These are phyloP conservation scores for Pulveroboletus frians DNA, from an alignment of 768 basidiomycete species.

Conservation along the genomic window DNA sequence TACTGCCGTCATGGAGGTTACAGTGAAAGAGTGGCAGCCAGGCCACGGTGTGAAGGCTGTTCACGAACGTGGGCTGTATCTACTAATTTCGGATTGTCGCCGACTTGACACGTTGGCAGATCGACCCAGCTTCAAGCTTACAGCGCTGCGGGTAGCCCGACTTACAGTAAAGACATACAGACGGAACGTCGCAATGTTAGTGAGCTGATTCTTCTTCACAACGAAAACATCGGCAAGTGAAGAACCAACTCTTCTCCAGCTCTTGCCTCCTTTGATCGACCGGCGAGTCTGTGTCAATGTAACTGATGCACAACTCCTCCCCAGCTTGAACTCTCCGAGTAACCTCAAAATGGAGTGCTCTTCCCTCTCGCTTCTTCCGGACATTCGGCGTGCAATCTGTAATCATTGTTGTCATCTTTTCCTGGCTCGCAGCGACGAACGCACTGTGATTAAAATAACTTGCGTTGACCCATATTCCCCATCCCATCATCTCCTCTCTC, in stretches of 20 bases:
- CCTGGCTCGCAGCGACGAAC: slow-evolving; percentile 4
- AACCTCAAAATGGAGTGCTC: slow-evolving; percentile 45
- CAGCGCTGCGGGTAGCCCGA: background rate
- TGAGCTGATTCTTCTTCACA: slow-evolving; percentile 31
- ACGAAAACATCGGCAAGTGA: slow-evolving; percentile 45
- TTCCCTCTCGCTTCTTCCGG: slow-evolving; percentile 40
- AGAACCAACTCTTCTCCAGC: slow-evolving; percentile 51
- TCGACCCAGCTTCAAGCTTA: background rate
- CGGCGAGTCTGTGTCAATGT: slow-evolving; percentile 35
- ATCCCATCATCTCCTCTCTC: slow-evolving; percentile 57
- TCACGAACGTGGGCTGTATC: slow-evolving; percentile 14
- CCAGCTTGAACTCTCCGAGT: slow-evolving; percentile 39
- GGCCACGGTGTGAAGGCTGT: slow-evolving; percentile 3
- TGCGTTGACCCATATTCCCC: slow-evolving; percentile 54
- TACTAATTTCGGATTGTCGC: slow-evolving; percentile 7
- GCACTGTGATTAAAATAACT: slow-evolving; percentile 69
- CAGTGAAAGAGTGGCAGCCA: slow-evolving; percentile 4
- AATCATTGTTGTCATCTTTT: background rate
- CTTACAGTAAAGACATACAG: background rate
- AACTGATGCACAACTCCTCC: slow-evolving; percentile 58
- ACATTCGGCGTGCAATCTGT: slow-evolving; percentile 53
- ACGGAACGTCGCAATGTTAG: background rate
- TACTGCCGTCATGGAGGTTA: slow-evolving; percentile 19
- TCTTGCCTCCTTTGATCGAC: slow-evolving; percentile 37
- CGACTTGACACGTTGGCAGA: background rate